Percentiles rank a stretch among this genome's conserved stretches.
phyloP scores from a whole-genome alignment of 371 early-diverging fungal genomes.

The Syncephalastrum racemosum region DNA sequence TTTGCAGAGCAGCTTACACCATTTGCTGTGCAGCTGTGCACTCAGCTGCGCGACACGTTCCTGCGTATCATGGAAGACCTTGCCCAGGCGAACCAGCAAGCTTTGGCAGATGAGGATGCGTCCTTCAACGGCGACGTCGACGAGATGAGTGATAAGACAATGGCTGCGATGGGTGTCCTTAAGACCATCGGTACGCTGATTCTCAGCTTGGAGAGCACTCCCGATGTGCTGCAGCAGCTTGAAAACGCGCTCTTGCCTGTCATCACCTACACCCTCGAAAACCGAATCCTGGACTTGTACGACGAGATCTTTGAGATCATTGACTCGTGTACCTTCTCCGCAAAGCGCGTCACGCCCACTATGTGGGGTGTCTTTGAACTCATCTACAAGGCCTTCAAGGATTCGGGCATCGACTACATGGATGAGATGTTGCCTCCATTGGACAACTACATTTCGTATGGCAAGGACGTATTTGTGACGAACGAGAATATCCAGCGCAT shows the following conservation, averaged over 20 bases:
- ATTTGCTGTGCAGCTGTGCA: constrained; percentile 83
- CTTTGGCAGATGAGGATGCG: constrained; percentile 35
- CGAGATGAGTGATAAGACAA: constrained; percentile 79
- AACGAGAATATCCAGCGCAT: constrained; percentile 63
- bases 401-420: constrained; percentile 75
- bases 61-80: constrained; percentile 76
- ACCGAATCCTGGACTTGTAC: constrained; percentile 74
- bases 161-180: constrained; percentile 88
- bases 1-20: constrained; percentile 88
- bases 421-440: constrained; percentile 81
- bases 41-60: constrained; percentile 82
- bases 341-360: constrained; percentile 75
- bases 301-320: constrained; percentile 88
- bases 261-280: constrained; percentile 70
- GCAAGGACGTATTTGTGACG: constrained; percentile 64
- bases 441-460: constrained; percentile 86
- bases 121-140: constrained; percentile 41
- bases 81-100: constrained; percentile 35
- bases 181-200: constrained; percentile 89
- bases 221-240: constrained; percentile 62
- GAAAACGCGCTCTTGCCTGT: constrained; percentile 75
- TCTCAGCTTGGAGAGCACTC: constrained; percentile 66
- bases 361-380: constrained; percentile 84
- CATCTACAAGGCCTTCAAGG: constrained; percentile 74
- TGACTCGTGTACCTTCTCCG: constrained; percentile 79